Conservation (phyloP, 2,329 filamentous ascomycete species). For the Diaporthe vexans region DNA sequence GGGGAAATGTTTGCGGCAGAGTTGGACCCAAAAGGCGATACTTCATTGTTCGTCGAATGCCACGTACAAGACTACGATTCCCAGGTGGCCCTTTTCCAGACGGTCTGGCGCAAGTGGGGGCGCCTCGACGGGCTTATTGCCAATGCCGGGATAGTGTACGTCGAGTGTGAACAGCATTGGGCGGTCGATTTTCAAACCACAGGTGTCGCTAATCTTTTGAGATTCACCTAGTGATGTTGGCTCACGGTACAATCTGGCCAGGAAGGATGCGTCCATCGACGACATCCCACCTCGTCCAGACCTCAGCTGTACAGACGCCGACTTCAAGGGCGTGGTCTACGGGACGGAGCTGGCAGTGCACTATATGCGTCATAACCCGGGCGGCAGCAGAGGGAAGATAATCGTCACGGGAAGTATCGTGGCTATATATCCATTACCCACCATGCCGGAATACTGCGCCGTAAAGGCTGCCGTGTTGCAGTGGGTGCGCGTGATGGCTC, state of each 20-base stretch:
- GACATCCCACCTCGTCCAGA: constrained; percentile 13
- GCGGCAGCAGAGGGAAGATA: neutral
- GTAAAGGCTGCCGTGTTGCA: constrained; percentile 4
- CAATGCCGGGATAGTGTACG: constrained; percentile 17
- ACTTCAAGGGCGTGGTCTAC: constrained; percentile 42
- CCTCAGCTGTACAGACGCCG: constrained; percentile 46
- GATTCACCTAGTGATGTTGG: neutral
- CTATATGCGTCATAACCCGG: constrained; percentile 41
- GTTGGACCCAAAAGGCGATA: neutral
- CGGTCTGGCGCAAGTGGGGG: constrained; percentile 13
- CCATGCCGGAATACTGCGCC: constrained; percentile 18
- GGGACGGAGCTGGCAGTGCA: constrained; percentile 40
- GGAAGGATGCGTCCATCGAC: neutral
- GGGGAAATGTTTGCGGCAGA: neutral
- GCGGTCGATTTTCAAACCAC: too few relatives aligned
- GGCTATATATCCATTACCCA: neutral
- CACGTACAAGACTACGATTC: constrained; percentile 1
- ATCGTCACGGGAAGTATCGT: constrained; percentile 17
- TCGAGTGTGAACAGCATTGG: neutral
- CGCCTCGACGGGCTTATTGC: neutral
- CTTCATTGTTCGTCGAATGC: neutral
- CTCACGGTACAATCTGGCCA: neutral
- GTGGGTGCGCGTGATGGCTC: constrained; percentile 22
- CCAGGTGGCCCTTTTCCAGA: neutral
- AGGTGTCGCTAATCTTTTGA: neutral